Evolutionary conservation across 2,329 filamentous ascomycete genomes (phyloP).

Genomic region (Fusarium pininemorale): DNA sequence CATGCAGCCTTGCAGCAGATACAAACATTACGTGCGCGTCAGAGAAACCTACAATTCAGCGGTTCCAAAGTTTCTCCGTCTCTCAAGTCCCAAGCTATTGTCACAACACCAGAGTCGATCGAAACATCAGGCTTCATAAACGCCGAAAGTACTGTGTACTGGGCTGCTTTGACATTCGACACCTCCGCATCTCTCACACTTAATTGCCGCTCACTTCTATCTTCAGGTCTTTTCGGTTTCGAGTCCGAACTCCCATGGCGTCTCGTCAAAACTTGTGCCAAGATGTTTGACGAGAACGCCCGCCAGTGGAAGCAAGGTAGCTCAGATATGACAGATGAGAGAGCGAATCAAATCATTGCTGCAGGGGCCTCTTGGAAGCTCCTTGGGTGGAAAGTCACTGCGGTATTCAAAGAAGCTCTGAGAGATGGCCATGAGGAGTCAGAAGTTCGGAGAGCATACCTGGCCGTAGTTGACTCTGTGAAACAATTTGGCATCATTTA

Average conservation of each 20-base stretch:
- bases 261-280: constrained; percentile 41
- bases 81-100: constrained; percentile 26
- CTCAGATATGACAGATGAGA: constrained; percentile 44
- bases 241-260: constrained; percentile 45
- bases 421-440: constrained; percentile 46
- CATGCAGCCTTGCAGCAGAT: constrained; percentile 54
- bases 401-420: constrained; percentile 46
- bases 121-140: constrained; percentile 47
- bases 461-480: constrained; percentile 39
- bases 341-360: constrained; percentile 45
- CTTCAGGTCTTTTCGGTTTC: constrained; percentile 50
- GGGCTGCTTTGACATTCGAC: constrained; percentile 54
- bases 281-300: constrained; percentile 43
- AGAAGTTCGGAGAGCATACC: constrained; percentile 41
- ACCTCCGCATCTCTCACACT: constrained; percentile 53
- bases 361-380: constrained; percentile 44
- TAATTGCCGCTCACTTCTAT: constrained; percentile 51
- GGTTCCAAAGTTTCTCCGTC: constrained; percentile 50
- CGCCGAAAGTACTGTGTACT: constrained; percentile 52
- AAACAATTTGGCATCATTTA: constrained; percentile 43
- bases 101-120: constrained; percentile 41
- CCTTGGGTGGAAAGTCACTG: constrained; percentile 45
- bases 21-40: constrained; percentile 50
- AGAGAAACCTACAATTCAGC: constrained; percentile 52
- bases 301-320: constrained; percentile 40